These are phyloP conservation scores for Colletotrichum chlorophyti DNA, from an alignment of 2,329 filamentous ascomycete species.

Conservation along the genomic window DNA sequence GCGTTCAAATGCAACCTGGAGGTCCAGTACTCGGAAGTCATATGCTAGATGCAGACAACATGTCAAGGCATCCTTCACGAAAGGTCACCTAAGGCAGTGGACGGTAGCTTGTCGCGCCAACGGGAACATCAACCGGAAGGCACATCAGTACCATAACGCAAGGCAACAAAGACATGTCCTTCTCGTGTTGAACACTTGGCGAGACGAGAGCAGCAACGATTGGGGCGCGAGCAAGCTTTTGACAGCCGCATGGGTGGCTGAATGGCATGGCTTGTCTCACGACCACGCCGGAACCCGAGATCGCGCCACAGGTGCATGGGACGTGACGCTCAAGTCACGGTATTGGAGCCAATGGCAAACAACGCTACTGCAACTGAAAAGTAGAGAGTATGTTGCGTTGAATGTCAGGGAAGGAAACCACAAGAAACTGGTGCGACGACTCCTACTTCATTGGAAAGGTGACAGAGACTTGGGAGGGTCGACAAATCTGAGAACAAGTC, in stretches of 20 bases:
- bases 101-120: conserved; percentile 4
- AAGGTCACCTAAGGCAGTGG: conserved; percentile 22
- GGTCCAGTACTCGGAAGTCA: conserved; percentile 17
- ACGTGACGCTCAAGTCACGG: conserved; percentile 10
- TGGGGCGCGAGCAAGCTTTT: conserved; percentile 10
- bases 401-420: conserved; percentile 27
- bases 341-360: conserved; percentile 30
- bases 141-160: background rate
- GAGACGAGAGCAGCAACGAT: conserved; percentile 7
- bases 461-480: background rate
- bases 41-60: conserved; percentile 25
- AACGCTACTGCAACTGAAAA: conserved; percentile 26
- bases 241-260: conserved; percentile 18
- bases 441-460: conserved; percentile 25
- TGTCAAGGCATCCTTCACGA: conserved; percentile 20
- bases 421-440: conserved; percentile 19
- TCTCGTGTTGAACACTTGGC: conserved; percentile 13
- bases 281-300: background rate
- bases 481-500: conserved; percentile 4
- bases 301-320: conserved; percentile 8
- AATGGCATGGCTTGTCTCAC: conserved; percentile 27
- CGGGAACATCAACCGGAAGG: conserved; percentile 6
- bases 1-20: conserved; percentile 13
- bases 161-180: background rate
- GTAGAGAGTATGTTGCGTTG: conserved; percentile 24